Evolutionary conservation across 192 early-diverging fungal species (phyloP), one percentile per base, ranked within the genome.

Genomic region (Kickxella alabastrina): DNA sequence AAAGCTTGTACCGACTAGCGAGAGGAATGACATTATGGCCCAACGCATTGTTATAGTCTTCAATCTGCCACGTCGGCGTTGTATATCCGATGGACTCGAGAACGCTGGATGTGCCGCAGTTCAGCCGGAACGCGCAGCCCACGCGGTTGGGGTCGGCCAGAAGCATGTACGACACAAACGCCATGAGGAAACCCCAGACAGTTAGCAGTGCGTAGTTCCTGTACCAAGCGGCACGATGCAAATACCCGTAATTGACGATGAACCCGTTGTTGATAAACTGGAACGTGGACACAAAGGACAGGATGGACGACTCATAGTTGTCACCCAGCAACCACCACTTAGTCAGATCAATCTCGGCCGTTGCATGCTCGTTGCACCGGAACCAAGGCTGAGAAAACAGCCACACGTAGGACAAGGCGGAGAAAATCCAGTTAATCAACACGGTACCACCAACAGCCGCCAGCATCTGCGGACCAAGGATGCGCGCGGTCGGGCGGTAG

Each of bases 251-350:
- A 59, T 83, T 86, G 59, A 83, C 82, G 2, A 81, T 74, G 31
- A 81, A 79, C 7, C 81, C 84, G 24, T 82, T 77, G 54, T 85
- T 80, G 49, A 86, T 72, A 57, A 88, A 88, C 56, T 88, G 83
- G 78, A 81, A 85, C 40, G 80, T 57, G 32, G 62, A 71, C n/a
- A 89, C 51, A 17, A 87, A 43, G 15, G 79, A 65, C 15, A 82
- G 57, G 5, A 78, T 59, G 28, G 56, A 65, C 18, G 80, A 78
- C 76, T 89, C 85, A 60, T 77, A 89, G 59, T 87, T 89, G 57
- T 89, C 87, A 6, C 72, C 83, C 15, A 89, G 63, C 49, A 87
- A 59, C 86, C 86, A 89, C 87, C 87, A 89, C 22, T 81, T 80
- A 22, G 80, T 52, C 13, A 84, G 54, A 51, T 89, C 83, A 36